These are phyloP conservation scores for Yamagishiella unicocca DNA, from an alignment of 139 green algal genomes.

Conservation along the genomic window DNA sequence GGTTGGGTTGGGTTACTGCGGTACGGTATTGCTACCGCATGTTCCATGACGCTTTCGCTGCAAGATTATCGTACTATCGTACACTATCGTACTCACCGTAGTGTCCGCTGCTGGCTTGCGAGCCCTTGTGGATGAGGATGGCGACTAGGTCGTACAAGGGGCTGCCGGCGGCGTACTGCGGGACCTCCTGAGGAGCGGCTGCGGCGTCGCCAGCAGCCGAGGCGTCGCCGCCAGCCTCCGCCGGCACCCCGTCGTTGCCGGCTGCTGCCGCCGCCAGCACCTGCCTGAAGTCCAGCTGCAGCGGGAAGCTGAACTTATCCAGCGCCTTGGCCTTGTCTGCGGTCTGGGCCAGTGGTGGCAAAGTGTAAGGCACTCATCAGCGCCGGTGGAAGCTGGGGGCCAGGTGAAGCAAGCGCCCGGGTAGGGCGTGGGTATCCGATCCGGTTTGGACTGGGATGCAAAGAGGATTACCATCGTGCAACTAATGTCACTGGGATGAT, in stretches of 20 bases:
- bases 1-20: too few species aligned
- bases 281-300: conserved; percentile 72
- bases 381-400: too few species aligned
- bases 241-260: neutral
- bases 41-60: too few species aligned
- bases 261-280: conserved; percentile 49
- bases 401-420: too few species aligned
- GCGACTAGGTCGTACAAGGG: conserved; percentile 78
- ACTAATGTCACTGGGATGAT: too few species aligned
- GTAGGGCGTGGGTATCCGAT: too few species aligned
- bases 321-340: conserved; percentile 85
- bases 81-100: conserved; percentile 74
- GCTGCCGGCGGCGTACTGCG: conserved; percentile 1
- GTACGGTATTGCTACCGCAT: too few species aligned
- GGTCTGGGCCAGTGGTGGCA: conserved; percentile 56
- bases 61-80: neutral
- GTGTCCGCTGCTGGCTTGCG: conserved; percentile 82
- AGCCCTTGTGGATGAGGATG: conserved; percentile 92
- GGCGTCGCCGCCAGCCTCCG: too few species aligned
- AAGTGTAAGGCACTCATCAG: too few species aligned
- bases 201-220: neutral
- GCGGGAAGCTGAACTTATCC: conserved; percentile 86
- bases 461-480: too few species aligned
- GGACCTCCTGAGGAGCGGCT: neutral
- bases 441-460: too few species aligned